Conservation (phyloP, 1,284 basidiomycete genomes). For the Baeospora myosura region DNA sequence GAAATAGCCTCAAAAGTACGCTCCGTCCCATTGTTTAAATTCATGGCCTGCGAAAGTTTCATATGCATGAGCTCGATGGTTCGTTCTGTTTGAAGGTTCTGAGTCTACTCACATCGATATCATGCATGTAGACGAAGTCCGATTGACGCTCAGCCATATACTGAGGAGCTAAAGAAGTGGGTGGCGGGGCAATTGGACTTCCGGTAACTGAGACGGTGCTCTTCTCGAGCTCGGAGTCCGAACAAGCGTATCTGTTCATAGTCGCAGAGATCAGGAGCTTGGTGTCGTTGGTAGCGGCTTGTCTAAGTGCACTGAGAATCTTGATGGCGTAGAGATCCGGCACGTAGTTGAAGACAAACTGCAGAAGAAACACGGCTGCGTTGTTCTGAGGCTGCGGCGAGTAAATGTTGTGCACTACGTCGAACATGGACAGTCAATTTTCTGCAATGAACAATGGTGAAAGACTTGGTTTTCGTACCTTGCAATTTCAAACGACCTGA, state of each 20-base stretch:
- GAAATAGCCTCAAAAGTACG: too few relatives aligned
- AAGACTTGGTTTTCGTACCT: too few relatives aligned
- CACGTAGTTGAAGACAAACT: conserved; percentile 21
- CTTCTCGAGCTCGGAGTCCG: too few relatives aligned
- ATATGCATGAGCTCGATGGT: too few relatives aligned
- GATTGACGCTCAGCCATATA: neutral
- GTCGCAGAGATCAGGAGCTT: conserved; percentile 20
- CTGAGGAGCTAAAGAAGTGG: neutral
- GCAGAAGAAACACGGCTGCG: conserved; percentile 19
- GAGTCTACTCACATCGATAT: too few relatives aligned
- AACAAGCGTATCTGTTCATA: neutral
- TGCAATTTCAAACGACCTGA: neutral
- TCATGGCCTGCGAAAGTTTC: too few relatives aligned
- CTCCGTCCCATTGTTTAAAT: too few relatives aligned
- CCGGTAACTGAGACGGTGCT: too few relatives aligned
- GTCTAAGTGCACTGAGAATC: conserved; percentile 18
- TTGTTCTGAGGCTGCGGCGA: conserved; percentile 16
- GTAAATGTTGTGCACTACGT: conserved; percentile 22
- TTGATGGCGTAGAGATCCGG: conserved; percentile 13
- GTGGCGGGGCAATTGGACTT: neutral
- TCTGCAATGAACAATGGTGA: conserved; percentile 10
- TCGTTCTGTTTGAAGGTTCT: too few relatives aligned
- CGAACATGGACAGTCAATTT: conserved; percentile 9
- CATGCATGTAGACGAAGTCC: neutral
- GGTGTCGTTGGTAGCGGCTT: conserved; percentile 14